Base-by-base conservation (phyloP, 2,329 filamentous ascomycete species). In the Fusarium guadeloupense region DNA sequence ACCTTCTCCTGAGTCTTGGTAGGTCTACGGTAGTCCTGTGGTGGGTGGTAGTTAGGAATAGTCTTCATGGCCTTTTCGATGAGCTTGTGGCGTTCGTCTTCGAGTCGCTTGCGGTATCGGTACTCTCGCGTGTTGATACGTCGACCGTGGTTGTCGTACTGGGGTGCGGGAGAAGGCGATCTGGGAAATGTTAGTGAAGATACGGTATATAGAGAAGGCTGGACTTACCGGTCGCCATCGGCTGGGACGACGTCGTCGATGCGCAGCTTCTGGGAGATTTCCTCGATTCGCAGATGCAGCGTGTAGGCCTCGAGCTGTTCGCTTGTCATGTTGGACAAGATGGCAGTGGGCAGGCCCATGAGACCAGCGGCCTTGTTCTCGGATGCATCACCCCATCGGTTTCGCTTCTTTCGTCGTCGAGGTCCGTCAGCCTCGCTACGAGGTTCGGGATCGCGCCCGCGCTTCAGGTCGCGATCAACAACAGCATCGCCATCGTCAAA, bases 1-100 rank as follows among this genome's bases (percentile, higher is more conserved):
- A 99, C 96, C 85, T 99, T 99, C 85, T 99, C 95, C 81, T 99
- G 95, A 76, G 95, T 99, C 90, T 99, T 99, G 77, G 94, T 98
- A 62, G 95, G 95, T 73, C 95, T 92, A 78, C 95, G 92, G 79
- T 99, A 99, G 78, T 99, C 95, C 85, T 94, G 92, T 56, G 95
- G 95, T 72, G 95, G 95, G 76, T 98, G 93, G 78, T 99, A 99
- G 87, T 97, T 97, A 82, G 95, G 94, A 78, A 99, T 98, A 74
- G 92, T 93, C 84, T 98, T 98, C 92, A 98, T 97, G 71, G 95
- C 95, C 84, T 96, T 97, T 76, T 99, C 95, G 75, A 99, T 92
- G 71, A 98, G 85, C 79, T 98, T 98, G 82, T 99, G 95, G 67
- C 95, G 93, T 81, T 99, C 95, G 76, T 99, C 95, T 81, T 99